A percentile compares a stretch with the other conserved stretches of the same genome.
Conservation (phyloP, 306 rosid species). For the Vicia faba region DNA sequence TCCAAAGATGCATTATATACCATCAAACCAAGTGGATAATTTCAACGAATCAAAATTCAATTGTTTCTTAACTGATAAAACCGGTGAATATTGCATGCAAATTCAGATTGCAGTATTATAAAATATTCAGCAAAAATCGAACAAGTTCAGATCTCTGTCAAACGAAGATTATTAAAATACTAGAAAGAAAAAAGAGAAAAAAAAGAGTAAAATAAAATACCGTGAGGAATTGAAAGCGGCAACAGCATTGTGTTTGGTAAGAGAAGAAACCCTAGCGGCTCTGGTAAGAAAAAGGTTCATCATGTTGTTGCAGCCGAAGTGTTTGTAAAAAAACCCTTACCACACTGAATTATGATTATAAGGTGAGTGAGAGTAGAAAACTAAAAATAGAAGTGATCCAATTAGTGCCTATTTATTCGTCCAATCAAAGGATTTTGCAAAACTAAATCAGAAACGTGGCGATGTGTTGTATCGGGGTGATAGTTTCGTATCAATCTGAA, state of each 20-base stretch:
- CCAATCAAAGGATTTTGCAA: no score
- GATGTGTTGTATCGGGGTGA: neutral
- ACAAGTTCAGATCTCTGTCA: neutral
- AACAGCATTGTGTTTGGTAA: conserved; percentile 30
- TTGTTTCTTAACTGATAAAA: neutral
- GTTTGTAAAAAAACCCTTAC: neutral
- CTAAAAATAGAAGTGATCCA: neutral
- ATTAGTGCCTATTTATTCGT: neutral
- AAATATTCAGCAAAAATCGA: neutral
- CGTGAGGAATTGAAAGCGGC: conserved; percentile 45
- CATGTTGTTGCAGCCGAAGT: conserved; percentile 39
- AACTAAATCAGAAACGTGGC: neutral
- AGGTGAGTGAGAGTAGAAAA: neutral
- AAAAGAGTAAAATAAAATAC: conserved; percentile 21
- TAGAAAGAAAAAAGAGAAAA: neutral
- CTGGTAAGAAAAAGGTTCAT: conserved; percentile 43
- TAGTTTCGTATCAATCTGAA: neutral
- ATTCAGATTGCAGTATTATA: neutral
- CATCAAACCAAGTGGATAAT: no score
- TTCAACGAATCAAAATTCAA: conserved; percentile 18
- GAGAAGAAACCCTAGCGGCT: conserved; percentile 35
- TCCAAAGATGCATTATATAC: no score
- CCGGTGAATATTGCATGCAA: neutral
- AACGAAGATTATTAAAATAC: neutral
- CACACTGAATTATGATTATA: neutral